Conservation (phyloP, 495 filamentous ascomycete genomes). For the Mycothermus thermophilus region DNA sequence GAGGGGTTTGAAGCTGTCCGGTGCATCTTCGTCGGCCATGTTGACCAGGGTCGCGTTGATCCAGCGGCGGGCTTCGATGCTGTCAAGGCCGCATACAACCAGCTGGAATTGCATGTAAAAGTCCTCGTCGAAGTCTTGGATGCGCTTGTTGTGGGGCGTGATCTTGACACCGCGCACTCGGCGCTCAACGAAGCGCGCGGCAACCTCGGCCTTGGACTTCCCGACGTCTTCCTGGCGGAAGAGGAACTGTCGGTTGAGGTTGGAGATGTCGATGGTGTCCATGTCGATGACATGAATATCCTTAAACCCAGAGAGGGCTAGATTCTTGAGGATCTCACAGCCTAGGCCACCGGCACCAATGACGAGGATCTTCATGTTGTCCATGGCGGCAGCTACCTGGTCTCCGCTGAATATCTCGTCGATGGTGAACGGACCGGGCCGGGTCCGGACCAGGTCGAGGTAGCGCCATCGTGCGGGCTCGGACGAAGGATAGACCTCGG, state of each 20-base stretch:
- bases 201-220: slow-evolving; percentile 84
- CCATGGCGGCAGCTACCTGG: slow-evolving; percentile 47
- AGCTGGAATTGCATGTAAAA: slow-evolving; percentile 98
- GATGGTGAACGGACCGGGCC: slow-evolving; percentile 66
- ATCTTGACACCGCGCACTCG: slow-evolving; percentile 84
- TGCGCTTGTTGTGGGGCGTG: slow-evolving; percentile 82
- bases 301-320: slow-evolving; percentile 89
- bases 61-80: slow-evolving; percentile 93
- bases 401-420: slow-evolving; percentile 51
- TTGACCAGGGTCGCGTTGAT: slow-evolving; percentile 89
- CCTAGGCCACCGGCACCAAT: slow-evolving; percentile 83
- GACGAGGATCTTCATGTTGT: slow-evolving; percentile 22
- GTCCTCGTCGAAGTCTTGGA: slow-evolving; percentile 93
- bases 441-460: slow-evolving; percentile 62
- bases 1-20: slow-evolving; percentile 77
- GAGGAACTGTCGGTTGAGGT: slow-evolving; percentile 95
- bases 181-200: slow-evolving; percentile 77
- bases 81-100: slow-evolving; percentile 91
- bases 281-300: slow-evolving; percentile 99
- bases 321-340: slow-evolving; percentile 93
- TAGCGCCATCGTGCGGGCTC: slow-evolving; percentile 42
- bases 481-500: slow-evolving; percentile 12
- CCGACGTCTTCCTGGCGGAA: slow-evolving; percentile 90
- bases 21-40: slow-evolving; percentile 59
- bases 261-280: slow-evolving; percentile 97